Evolutionary conservation across 2,329 filamentous ascomycete genomes (phyloP).

Genomic region (Epichloe glyceriae): DNA sequence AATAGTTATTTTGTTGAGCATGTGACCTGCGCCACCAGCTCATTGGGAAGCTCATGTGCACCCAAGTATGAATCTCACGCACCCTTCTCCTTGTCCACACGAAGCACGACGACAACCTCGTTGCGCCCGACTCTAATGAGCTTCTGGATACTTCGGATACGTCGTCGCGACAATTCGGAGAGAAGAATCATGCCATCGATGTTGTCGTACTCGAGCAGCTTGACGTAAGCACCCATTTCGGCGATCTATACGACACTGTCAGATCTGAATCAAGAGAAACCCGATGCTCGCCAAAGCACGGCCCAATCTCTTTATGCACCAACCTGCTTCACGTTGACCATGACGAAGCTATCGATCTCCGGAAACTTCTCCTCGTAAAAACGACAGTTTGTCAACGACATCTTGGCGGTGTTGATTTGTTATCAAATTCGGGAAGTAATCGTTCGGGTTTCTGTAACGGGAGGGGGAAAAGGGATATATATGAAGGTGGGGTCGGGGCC

Average conservation of each 20-base stretch:
- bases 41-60: not conserved
- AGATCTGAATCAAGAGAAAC: not conserved
- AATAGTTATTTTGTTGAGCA: not conserved
- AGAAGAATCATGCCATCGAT: constrained; percentile 99
- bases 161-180: constrained; percentile 90
- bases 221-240: constrained; percentile 99
- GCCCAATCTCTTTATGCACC: constrained; percentile 29
- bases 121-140: constrained; percentile 96
- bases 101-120: constrained; percentile 94
- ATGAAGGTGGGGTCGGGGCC: constrained; percentile 19
- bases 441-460: constrained; percentile 10
- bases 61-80: constrained; percentile 15
- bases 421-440: constrained; percentile 14
- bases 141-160: constrained; percentile 98
- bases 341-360: constrained; percentile 98
- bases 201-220: constrained; percentile 98
- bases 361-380: constrained; percentile 93
- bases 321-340: constrained; percentile 99
- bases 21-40: too few relatives aligned
- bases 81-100: constrained; percentile 99
- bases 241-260: constrained; percentile 53
- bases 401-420: constrained; percentile 51
- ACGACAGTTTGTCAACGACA: constrained; percentile 92
- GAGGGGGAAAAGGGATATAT: not conserved
- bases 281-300: not conserved